Conservation (phyloP, 345 rosid genomes). For the Salix arbutifolia region DNA sequence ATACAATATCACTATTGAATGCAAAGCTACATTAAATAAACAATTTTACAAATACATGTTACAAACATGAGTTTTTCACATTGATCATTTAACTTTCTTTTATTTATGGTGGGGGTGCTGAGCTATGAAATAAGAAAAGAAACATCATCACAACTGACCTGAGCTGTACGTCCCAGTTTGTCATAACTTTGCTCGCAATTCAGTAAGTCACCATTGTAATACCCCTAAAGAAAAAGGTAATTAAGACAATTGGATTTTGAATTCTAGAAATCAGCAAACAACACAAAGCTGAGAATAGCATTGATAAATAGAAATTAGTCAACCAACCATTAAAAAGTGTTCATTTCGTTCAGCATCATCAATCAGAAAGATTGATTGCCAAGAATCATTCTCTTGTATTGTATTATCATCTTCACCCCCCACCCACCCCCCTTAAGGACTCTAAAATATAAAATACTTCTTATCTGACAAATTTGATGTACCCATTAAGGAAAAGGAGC, state of each 20-base stretch:
- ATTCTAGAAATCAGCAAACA: background rate
- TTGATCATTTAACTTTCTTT: background rate
- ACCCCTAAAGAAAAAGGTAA: slow-evolving; percentile 42
- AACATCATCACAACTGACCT: slow-evolving; percentile 40
- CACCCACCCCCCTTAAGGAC: no score
- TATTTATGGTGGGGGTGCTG: background rate
- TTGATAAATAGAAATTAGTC: background rate
- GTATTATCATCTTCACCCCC: no score
- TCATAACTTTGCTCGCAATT: slow-evolving; percentile 79
- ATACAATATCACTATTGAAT: slow-evolving; percentile 6
- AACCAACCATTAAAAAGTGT: background rate
- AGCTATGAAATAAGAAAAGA: background rate
- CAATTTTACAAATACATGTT: background rate
- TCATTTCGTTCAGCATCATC: no score
- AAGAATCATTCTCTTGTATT: no score
- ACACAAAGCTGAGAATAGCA: background rate
- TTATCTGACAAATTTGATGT: no score
- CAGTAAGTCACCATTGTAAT: slow-evolving; percentile 68
- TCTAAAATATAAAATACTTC: no score
- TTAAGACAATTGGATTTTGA: background rate
- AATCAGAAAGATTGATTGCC: no score
- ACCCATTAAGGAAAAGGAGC: background rate
- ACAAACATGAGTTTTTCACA: background rate
- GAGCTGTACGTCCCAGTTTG: slow-evolving; percentile 87
- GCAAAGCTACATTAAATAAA: background rate